Base-by-base conservation (phyloP, 371 early-diverging fungal species). In the Haplosporangium sp. region DNA sequence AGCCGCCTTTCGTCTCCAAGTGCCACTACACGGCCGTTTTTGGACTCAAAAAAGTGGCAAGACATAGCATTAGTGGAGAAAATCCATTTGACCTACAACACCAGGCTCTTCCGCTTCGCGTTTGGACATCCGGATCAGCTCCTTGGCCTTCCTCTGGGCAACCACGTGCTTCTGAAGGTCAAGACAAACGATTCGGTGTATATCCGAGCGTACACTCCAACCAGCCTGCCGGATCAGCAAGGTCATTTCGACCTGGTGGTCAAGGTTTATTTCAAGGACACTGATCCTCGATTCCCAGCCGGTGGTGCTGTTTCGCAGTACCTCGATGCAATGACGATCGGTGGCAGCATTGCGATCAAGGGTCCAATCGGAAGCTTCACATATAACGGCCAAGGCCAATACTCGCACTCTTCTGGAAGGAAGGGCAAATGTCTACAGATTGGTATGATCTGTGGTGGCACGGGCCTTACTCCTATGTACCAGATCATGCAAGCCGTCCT, bases 401-500 rank as follows among this genome's bases (percentile, higher is more conserved):
- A 75, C 54, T 59, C 53, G 38, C 67, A 81, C 53, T 48, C 55
- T 14, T 55, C 64, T 13, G 41, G 55, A 18, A 42, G 48, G 50
- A 65, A 46, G 23, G 58, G 68, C 41, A 55, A 38, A 20, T 65
- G 66, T 40, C 46, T 55, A 12, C 67, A 81, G 54, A 77, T 89
- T 52, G 77, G 75, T 52, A 81, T 86, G 82, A 83, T 91, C 51
- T 83, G 85, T 21, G 93, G 90, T 50, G 93, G 93, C 12, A 91
- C 89, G 8, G 90, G 91, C 10, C 86, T 90, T 36, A 89, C 90
- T 29, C 92, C 91, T n/a, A 77, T 84, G 68, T 85, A 74, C 63
- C 86, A 87, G 67, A 61, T 92, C 48, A 53, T 91, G 38, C 67
- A 83, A 52, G 66, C 83, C 12, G 61, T 82, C 38, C 38, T 81